These are phyloP conservation scores for Podospora conica DNA, from an alignment of 495 filamentous ascomycete species.

Conservation along the genomic window DNA sequence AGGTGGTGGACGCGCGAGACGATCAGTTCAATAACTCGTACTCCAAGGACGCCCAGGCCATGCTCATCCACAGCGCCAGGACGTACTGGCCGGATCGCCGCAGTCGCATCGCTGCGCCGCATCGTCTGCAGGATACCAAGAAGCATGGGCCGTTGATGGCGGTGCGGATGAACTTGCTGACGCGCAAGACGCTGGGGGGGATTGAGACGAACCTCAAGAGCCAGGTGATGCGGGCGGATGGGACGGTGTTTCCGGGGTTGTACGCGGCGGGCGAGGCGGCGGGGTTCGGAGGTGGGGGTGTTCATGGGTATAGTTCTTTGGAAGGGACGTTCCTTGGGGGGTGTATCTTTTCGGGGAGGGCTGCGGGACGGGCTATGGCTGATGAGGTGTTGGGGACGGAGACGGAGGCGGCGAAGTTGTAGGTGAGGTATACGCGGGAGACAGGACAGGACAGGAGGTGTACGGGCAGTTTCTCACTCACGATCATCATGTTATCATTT, in stretches of 20 bases:
- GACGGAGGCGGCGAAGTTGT: background rate
- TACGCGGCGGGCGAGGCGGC: constrained; percentile 50
- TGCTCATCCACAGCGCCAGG: constrained; percentile 45
- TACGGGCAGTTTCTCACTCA: too few relatives aligned
- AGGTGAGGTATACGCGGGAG: background rate
- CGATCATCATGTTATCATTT: too few relatives aligned
- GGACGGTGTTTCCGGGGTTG: constrained; percentile 38
- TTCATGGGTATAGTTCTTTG: constrained; percentile 46
- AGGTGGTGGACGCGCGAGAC: constrained; percentile 41
- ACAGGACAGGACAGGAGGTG: too few relatives aligned
- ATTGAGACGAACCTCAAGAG: constrained; percentile 48
- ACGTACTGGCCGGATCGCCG: constrained; percentile 43
- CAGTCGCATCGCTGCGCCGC: constrained; percentile 39
- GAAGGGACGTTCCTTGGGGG: constrained; percentile 46
- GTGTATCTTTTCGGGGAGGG: constrained; percentile 47
- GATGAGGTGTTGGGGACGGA: constrained; percentile 29
- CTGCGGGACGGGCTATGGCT: constrained; percentile 40
- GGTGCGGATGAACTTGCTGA: constrained; percentile 46
- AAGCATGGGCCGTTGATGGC: constrained; percentile 45
- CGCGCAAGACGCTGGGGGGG: constrained; percentile 47
- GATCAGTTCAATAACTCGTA: constrained; percentile 42
- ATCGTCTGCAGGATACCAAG: constrained; percentile 38
- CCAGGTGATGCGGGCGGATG: constrained; percentile 40
- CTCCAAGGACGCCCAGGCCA: constrained; percentile 48
- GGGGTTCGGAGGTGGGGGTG: constrained; percentile 49